phyloP scores from a whole-genome alignment of 1,139 yeast species.

The Hansenula anomala region DNA sequence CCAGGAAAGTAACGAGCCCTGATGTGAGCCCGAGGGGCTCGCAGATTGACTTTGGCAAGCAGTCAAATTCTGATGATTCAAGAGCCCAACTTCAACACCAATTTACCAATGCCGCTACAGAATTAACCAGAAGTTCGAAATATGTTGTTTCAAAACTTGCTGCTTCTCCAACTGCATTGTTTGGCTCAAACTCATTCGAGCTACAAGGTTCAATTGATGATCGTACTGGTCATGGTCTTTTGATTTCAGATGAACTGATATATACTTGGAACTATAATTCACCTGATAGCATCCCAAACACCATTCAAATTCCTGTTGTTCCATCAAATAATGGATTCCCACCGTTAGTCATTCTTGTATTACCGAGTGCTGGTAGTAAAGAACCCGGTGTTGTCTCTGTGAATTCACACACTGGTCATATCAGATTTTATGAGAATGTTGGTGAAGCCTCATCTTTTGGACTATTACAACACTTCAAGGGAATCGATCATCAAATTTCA shows the following conservation, averaged over 20 bases:
- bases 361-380: constrained; percentile 54
- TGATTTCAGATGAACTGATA: constrained; percentile 44
- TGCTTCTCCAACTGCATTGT: constrained; percentile 41
- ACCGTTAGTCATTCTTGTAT: constrained; percentile 61
- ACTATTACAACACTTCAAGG: constrained; percentile 37
- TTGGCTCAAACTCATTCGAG: constrained; percentile 3
- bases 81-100: constrained; percentile 9
- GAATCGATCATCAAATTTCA: constrained; percentile 31
- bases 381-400: constrained; percentile 72
- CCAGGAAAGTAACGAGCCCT: not conserved
- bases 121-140: constrained; percentile 55
- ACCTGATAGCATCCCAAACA: constrained; percentile 49
- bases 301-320: constrained; percentile 32
- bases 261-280: constrained; percentile 71
- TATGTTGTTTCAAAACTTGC: constrained; percentile 61
- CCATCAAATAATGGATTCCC: constrained; percentile 27
- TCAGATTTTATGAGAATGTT: constrained; percentile 63
- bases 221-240: constrained; percentile 49
- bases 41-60: constrained; percentile 4
- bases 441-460: constrained; percentile 68
- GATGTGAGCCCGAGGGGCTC: not conserved
- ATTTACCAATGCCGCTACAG: constrained; percentile 27
- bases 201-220: constrained; percentile 52
- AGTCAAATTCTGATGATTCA: constrained; percentile 3
- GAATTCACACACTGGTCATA: constrained; percentile 48